A percentile compares a stretch with the other conserved stretches of the same genome.
Conservation (phyloP, 129 eudicot genomes). For the Arctium minus region DNA sequence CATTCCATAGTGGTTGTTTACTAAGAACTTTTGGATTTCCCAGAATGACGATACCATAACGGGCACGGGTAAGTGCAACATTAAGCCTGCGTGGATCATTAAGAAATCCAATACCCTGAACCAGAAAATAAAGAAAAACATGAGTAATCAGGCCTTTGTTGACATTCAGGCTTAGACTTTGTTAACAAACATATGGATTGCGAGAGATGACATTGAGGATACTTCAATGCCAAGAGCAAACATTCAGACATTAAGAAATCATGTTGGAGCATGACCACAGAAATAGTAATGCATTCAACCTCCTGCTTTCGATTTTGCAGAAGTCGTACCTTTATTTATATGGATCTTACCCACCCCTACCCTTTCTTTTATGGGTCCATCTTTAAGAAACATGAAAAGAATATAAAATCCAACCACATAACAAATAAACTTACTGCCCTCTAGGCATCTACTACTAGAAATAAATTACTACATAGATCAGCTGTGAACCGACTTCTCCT, state of each 20-base stretch:
- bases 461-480: not conserved
- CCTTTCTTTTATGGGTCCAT: not conserved
- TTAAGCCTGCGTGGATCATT: slow-evolving; percentile 96
- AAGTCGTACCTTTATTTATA: not conserved
- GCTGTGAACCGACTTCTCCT: not conserved
- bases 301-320: not conserved
- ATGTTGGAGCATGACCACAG: not conserved
- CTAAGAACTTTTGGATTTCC: slow-evolving; percentile 95
- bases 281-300: not conserved
- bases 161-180: not conserved
- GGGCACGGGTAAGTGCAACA: slow-evolving; percentile 95
- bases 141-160: not conserved
- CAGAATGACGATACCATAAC: slow-evolving; percentile 89
- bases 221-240: not conserved
- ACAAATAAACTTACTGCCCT: not conserved
- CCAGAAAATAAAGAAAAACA: slow-evolving; percentile 1
- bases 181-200: not conserved
- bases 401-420: not conserved
- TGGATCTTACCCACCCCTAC: not conserved
- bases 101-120: slow-evolving; percentile 89
- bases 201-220: not conserved
- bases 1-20: slow-evolving; percentile 92
- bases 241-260: not conserved
- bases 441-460: not conserved
- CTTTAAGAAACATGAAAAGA: not conserved